Percentiles rank a stretch among this genome's conserved stretches.
Conservation (phyloP, 495 filamentous ascomycete species). For the Parathielavia hyrcaniae region DNA sequence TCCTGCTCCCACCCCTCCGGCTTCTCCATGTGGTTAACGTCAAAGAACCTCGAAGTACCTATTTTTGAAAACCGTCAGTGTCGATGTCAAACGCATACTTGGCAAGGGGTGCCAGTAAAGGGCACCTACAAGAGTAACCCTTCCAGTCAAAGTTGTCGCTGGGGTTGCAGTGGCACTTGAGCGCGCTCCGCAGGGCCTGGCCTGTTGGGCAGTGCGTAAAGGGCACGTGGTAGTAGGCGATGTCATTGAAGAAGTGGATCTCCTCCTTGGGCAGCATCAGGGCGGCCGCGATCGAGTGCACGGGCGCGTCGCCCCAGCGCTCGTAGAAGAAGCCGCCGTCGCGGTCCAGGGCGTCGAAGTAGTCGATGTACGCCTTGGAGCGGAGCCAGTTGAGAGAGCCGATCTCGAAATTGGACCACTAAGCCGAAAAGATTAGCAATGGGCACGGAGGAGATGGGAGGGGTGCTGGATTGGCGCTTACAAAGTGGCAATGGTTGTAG, state of each 20-base stretch:
- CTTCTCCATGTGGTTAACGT: conserved; percentile 69
- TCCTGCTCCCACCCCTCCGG: conserved; percentile 75
- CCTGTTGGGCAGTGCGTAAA: conserved; percentile 95
- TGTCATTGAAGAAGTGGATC: conserved; percentile 98
- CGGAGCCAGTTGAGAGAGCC: conserved; percentile 79
- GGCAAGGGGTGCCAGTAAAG: no score
- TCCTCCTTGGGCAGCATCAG: conserved; percentile 83
- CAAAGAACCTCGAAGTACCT: conserved; percentile 78
- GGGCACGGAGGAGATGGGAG: background rate
- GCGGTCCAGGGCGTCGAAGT: conserved; percentile 68
- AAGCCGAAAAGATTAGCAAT: conserved; percentile 15
- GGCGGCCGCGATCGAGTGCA: conserved; percentile 89
- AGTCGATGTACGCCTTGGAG: conserved; percentile 72
- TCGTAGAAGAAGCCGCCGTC: conserved; percentile 93
- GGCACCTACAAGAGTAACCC: conserved; percentile 78
- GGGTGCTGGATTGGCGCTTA: conserved; percentile 43
- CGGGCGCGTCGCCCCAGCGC: conserved; percentile 84
- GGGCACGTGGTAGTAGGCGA: conserved; percentile 97
- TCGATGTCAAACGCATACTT: background rate
- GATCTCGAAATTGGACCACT: conserved; percentile 94
- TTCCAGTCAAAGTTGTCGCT: conserved; percentile 99
- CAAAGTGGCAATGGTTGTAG: conserved; percentile 97
- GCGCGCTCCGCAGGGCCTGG: conserved; percentile 69
- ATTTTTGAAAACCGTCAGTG: conserved; percentile 13
- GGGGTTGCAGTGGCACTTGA: conserved; percentile 90